A percentile compares a stretch with the other conserved stretches of the same genome.
Evolutionary conservation across 208 protist genomes (phyloP).

Genomic region (Zelonia costaricensis): DNA sequence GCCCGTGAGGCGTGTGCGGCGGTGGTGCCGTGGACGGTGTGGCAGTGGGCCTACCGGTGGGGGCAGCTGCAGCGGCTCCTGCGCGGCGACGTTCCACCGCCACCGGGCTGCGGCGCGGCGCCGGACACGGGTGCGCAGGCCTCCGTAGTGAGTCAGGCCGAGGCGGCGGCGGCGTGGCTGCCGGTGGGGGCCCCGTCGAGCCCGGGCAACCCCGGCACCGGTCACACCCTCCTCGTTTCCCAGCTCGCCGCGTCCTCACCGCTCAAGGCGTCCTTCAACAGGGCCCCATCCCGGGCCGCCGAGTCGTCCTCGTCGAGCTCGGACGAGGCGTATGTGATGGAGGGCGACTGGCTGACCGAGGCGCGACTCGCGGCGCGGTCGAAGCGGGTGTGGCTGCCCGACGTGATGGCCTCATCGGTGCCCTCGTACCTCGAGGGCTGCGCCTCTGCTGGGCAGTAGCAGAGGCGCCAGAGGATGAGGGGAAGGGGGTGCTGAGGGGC

Average conservation of each 20-base stretch:
- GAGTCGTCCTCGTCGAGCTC: slow-evolving; percentile 24
- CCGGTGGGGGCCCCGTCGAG: slow-evolving; percentile 5
- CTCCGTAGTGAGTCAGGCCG: background rate
- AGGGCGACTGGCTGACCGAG: slow-evolving; percentile 24
- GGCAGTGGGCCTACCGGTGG: slow-evolving; percentile 89
- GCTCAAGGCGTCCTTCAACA: background rate
- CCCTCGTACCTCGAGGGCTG: slow-evolving; percentile 33
- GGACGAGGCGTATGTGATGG: slow-evolving; percentile 28
- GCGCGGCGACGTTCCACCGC: background rate
- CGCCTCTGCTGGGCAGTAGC: slow-evolving; percentile 1
- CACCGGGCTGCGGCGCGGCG: background rate
- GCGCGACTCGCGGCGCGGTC: slow-evolving; percentile 19
- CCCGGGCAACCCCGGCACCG: background rate
- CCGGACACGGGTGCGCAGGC: background rate
- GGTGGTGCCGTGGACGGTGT: slow-evolving; percentile 81
- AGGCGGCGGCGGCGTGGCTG: slow-evolving; percentile 26
- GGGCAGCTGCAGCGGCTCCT: slow-evolving; percentile 24
- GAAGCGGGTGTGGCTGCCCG: slow-evolving; percentile 27
- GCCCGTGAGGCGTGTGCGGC: slow-evolving; percentile 51
- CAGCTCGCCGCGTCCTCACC: too few species aligned
- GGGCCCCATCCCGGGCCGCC: background rate
- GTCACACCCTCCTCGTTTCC: too few species aligned
- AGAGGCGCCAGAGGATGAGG: too few species aligned
- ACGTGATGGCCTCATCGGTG: slow-evolving; percentile 8
- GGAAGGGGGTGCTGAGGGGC: background rate